Percentiles rank a stretch among this genome's conserved stretches.
Evolutionary conservation across 768 basidiomycete species (phyloP).

Genomic region (Macrocybe gigantea): DNA sequence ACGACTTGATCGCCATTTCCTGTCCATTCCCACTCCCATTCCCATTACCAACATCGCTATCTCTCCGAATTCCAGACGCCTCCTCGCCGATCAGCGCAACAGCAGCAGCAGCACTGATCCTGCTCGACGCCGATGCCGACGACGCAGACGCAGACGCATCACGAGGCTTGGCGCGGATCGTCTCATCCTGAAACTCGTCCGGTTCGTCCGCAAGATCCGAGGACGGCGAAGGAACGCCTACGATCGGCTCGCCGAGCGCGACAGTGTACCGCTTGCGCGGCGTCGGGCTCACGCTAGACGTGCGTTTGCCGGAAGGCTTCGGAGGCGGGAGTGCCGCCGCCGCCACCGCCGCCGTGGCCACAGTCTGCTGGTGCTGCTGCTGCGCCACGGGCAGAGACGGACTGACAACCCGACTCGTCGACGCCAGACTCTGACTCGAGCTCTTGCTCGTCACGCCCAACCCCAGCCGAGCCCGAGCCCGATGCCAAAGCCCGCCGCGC

Average conservation of each 20-base stretch:
- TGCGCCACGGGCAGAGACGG: slow-evolving; percentile 7
- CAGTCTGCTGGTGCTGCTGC: not conserved
- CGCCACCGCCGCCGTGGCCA: not conserved
- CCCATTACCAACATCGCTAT: not conserved
- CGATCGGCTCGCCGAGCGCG: slow-evolving; percentile 71
- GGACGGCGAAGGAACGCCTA: slow-evolving; percentile 28
- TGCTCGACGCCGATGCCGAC: slow-evolving; percentile 40
- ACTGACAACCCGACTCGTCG: slow-evolving; percentile 14
- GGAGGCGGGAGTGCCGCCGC: slow-evolving; percentile 34
- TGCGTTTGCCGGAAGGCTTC: slow-evolving; percentile 31
- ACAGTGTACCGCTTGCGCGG: slow-evolving; percentile 86
- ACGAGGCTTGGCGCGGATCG: slow-evolving; percentile 26
- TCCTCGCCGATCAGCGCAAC: slow-evolving; percentile 2
- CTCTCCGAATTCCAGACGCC: slow-evolving; percentile 15
- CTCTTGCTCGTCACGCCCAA: slow-evolving; percentile 15
- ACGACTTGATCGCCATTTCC: slow-evolving; percentile 4
- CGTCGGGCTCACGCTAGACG: slow-evolving; percentile 60
- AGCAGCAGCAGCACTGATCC: slow-evolving; percentile 13
- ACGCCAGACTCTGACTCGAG: slow-evolving; percentile 18
- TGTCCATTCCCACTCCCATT: too few relatives aligned
- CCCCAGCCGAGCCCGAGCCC: slow-evolving; percentile 13
- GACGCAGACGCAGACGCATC: too few relatives aligned
- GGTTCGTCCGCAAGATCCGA: slow-evolving; percentile 26
- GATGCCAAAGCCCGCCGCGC: slow-evolving; percentile 9
- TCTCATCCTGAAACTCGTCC: slow-evolving; percentile 46